Base-by-base conservation (phyloP, 2,329 filamentous ascomycete species). In the Colletotrichum tabaci region DNA sequence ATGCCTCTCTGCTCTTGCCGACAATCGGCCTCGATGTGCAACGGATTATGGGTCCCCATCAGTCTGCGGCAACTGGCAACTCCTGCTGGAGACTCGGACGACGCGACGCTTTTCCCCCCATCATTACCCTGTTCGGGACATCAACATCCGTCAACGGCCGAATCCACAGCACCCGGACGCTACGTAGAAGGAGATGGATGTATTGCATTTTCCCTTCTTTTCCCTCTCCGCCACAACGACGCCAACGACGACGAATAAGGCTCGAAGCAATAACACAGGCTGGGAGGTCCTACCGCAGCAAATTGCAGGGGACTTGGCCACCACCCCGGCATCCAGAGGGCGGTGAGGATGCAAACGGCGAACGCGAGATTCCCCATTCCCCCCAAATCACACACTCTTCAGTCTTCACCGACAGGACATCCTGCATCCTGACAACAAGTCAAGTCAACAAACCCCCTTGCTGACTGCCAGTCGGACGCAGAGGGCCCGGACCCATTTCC, bases 401-500 rank as follows among this genome's bases (percentile, higher is more conserved):
- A 42, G 44, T 50, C 65, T 71, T 71, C 65, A 71, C 68, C 65
- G 68, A 68, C 63, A 26, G 3, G 47, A 60, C 47, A 44, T 63
- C 58, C 68, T 30, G 30, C 35, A 35, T 35, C 35, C 9, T 35
- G 35, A 35, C 35, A 9, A 35, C 9, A 10, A 10, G 35, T 35
- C 35, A 38, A 38, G 35, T 23, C 67, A 42, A 38, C 44, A 57
- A 67, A 35, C 50, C 50, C 63, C 63, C 30, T 61, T 38, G 35
- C 35, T 38, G 35, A 38, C 35, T 38, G 35, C 35, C 35, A 38
- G 56, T 46, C 30, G 21, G n/a, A 53, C 42, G 9, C 52, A 53
- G 23, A 56, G 56, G 13, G n/a, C 57, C 47, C 12, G 13, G 58
- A 40, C 35, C 58, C 67, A 66, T 62, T 53, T 16, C 21, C n/a